These are phyloP conservation scores for Hypericum androsaemum DNA, from an alignment of 345 rosid species.

Conservation along the genomic window DNA sequence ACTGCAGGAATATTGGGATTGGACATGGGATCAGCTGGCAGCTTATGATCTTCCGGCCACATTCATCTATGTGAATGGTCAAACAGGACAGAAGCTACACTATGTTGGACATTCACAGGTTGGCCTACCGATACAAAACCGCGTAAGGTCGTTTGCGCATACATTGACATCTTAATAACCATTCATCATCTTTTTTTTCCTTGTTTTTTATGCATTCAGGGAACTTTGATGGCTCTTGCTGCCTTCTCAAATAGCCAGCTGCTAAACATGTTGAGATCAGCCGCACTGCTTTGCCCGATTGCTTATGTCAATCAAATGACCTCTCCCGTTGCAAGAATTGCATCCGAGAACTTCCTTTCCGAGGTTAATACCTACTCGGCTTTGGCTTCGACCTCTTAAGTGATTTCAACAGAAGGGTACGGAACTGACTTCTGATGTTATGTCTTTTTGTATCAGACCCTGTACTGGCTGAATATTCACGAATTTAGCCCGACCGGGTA, in stretches of 20 bases:
- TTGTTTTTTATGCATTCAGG: no score
- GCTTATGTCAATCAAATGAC: constrained; percentile 36
- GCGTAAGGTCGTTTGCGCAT: no score
- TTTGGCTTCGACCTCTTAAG: not conserved
- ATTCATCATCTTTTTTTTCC: no score
- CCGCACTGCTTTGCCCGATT: constrained; percentile 38
- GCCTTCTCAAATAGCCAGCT: constrained; percentile 33
- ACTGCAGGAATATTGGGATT: constrained; percentile 23
- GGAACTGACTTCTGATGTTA: not conserved
- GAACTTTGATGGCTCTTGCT: constrained; percentile 36
- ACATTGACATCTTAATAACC: no score
- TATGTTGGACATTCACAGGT: constrained; percentile 22
- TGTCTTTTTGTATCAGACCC: constrained; percentile 22
- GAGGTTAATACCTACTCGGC: constrained; percentile 22
- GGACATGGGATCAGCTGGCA: constrained; percentile 26
- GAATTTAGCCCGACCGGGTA: constrained; percentile 41
- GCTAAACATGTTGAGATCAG: constrained; percentile 38
- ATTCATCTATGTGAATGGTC: constrained; percentile 14
- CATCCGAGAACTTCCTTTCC: constrained; percentile 25
- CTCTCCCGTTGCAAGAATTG: constrained; percentile 30
- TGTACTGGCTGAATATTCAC: constrained; percentile 25
- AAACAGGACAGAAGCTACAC: constrained; percentile 22
- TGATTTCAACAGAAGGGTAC: not conserved
- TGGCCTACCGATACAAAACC: no score
- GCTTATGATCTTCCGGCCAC: constrained; percentile 23